Percentiles rank a stretch among this genome's conserved stretches.
Conservation (phyloP, 2,329 filamentous ascomycete species). For the Cladophialophora carrionii region DNA sequence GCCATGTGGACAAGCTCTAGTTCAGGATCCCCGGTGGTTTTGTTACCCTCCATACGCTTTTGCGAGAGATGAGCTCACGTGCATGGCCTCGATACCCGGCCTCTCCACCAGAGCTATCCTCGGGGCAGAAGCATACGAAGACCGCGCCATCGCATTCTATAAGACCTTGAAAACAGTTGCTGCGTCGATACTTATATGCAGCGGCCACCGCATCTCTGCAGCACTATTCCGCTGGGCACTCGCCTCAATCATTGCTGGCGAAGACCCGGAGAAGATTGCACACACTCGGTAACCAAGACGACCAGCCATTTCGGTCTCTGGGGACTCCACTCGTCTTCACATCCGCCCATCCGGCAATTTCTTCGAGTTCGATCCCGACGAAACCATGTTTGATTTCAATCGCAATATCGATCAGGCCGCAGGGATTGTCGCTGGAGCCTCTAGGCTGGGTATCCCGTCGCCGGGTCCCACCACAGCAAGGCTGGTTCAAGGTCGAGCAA, state of each 20-base stretch:
- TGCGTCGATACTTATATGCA: conserved; percentile 8
- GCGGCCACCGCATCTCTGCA: conserved; percentile 2
- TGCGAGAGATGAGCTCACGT: conserved; percentile 82
- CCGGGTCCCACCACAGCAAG: neutral
- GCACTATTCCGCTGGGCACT: conserved; percentile 6
- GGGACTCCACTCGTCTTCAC: neutral
- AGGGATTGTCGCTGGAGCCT: neutral
- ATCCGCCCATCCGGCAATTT: neutral
- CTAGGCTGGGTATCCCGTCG: neutral
- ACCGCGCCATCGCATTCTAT: conserved; percentile 11
- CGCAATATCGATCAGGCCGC: conserved; percentile 4
- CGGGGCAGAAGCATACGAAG: conserved; percentile 9
- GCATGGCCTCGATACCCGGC: conserved; percentile 87
- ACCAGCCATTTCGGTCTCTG: conserved; percentile 11
- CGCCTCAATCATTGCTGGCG: conserved; percentile 2
- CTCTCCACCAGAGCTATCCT: conserved; percentile 62
- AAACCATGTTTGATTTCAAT: conserved; percentile 2
- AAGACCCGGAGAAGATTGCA: conserved; percentile 12
- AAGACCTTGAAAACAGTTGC: conserved; percentile 8
- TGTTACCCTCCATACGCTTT: conserved; percentile 4
- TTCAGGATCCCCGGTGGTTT: conserved; percentile 8
- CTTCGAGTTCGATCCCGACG: conserved; percentile 5
- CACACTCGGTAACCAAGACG: conserved; percentile 8
- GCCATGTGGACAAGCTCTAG: conserved; percentile 10
- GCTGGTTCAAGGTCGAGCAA: conserved; percentile 3